phyloP scores from a whole-genome alignment of 441 rosid genomes.

The Isatis lusitanica region DNA sequence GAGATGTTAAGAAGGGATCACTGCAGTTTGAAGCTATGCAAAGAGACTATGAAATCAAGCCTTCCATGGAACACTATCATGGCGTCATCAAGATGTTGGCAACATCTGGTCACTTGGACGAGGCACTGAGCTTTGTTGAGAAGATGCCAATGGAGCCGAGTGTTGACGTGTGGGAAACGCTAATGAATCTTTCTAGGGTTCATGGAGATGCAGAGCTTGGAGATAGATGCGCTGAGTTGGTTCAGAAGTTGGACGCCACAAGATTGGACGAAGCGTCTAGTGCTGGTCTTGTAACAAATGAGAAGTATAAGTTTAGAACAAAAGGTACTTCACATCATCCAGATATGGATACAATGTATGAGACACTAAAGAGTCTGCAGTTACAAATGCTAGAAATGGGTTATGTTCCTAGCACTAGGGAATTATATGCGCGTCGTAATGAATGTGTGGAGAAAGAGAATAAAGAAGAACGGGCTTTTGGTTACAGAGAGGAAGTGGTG shows the following conservation, averaged over 20 bases:
- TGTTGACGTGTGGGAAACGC: not conserved
- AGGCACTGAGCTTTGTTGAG: conserved; percentile 47
- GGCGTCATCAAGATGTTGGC: conserved; percentile 63
- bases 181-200: not conserved
- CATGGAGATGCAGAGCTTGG: too few species aligned
- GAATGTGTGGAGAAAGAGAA: not conserved
- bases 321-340: not conserved
- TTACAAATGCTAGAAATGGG: not conserved
- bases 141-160: conserved; percentile 36
- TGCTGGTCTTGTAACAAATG: too few species aligned
- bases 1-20: conserved; percentile 48
- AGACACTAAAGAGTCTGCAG: not conserved
- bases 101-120: conserved; percentile 15
- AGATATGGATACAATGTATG: not conserved
- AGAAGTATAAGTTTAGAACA: not conserved
- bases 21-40: conserved; percentile 67
- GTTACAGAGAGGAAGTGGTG: not conserved
- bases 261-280: too few species aligned
- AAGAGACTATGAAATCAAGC: conserved; percentile 51
- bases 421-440: not conserved
- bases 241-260: too few species aligned
- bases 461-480: not conserved
- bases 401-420: not conserved
- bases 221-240: too few species aligned
- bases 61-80: conserved; percentile 59